Conservation (phyloP, 2,329 filamentous ascomycete species). For the Ophiocordyceps camponoti-floridani region DNA sequence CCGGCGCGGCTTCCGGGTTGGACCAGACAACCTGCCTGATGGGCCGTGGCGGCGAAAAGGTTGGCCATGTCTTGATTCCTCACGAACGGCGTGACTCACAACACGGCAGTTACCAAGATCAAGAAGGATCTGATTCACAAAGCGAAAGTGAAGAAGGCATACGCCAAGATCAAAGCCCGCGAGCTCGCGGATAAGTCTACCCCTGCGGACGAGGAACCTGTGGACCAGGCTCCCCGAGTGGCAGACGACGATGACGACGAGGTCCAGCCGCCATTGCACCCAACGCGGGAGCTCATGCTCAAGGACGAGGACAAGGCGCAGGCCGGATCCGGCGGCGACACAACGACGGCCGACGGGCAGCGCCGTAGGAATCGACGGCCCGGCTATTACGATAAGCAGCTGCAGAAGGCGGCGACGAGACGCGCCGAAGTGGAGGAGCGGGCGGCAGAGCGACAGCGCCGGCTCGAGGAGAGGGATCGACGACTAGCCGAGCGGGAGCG, state of each 20-base stretch:
- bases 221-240: background rate
- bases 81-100: background rate
- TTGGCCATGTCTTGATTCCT: conserved; percentile 7
- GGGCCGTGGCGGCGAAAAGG: conserved; percentile 71
- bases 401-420: conserved; percentile 25
- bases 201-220: background rate
- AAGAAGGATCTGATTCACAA: conserved; percentile 81
- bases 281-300: conserved; percentile 20
- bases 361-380: conserved; percentile 21
- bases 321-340: conserved; percentile 6
- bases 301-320: conserved; percentile 19
- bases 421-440: conserved; percentile 23
- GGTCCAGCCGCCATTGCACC: conserved; percentile 13
- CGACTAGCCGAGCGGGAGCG: conserved; percentile 46
- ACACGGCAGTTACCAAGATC: conserved; percentile 55
- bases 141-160: conserved; percentile 83
- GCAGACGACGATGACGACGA: conserved; percentile 4
- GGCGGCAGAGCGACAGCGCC: conserved; percentile 21
- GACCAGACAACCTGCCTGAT: conserved; percentile 79
- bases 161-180: conserved; percentile 62
- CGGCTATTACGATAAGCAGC: conserved; percentile 49
- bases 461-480: conserved; percentile 45
- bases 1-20: conserved; percentile 64
- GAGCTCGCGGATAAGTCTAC: conserved; percentile 10
- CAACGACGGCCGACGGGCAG: conserved; percentile 10